These are phyloP conservation scores for Scheffersomyces coipomensis DNA, from an alignment of 805 yeast species.

Conservation along the genomic window DNA sequence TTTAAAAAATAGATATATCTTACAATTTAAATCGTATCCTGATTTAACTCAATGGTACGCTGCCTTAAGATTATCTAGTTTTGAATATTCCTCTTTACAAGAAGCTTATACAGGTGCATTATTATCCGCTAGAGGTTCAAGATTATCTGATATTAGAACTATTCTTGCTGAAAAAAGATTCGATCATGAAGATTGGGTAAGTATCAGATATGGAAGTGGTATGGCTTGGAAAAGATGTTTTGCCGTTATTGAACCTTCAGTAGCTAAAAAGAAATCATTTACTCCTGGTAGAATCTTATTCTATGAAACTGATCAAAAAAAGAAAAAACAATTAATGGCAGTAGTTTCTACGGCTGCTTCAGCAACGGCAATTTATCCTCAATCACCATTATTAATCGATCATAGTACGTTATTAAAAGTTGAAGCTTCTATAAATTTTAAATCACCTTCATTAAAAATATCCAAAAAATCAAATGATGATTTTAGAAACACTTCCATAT, in stretches of 20 bases:
- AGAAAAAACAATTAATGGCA: slow-evolving; percentile 74
- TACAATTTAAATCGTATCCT: slow-evolving; percentile 70
- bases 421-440: slow-evolving; percentile 74
- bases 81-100: slow-evolving; percentile 80
- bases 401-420: slow-evolving; percentile 84
- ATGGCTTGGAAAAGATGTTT: slow-evolving; percentile 97
- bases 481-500: slow-evolving; percentile 41
- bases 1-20: slow-evolving; percentile 77
- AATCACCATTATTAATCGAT: slow-evolving; percentile 75
- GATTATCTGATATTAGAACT: slow-evolving; percentile 82
- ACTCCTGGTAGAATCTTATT: slow-evolving; percentile 71
- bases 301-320: slow-evolving; percentile 77
- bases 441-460: slow-evolving; percentile 37
- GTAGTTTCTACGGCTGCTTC: slow-evolving; percentile 66
- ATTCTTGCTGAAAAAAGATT: slow-evolving; percentile 82
- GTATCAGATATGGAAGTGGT: slow-evolving; percentile 93
- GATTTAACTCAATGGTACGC: slow-evolving; percentile 76
- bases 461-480: slow-evolving; percentile 29
- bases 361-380: slow-evolving; percentile 91
- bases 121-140: slow-evolving; percentile 85
- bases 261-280: slow-evolving; percentile 45
- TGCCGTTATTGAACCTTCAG: slow-evolving; percentile 80
- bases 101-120: slow-evolving; percentile 97
- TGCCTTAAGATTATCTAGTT: slow-evolving; percentile 76
- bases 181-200: slow-evolving; percentile 90